Evolutionary conservation across 768 basidiomycete genomes (phyloP), one percentile per base, ranked within the genome.

Genomic region (Suillus plorans): DNA sequence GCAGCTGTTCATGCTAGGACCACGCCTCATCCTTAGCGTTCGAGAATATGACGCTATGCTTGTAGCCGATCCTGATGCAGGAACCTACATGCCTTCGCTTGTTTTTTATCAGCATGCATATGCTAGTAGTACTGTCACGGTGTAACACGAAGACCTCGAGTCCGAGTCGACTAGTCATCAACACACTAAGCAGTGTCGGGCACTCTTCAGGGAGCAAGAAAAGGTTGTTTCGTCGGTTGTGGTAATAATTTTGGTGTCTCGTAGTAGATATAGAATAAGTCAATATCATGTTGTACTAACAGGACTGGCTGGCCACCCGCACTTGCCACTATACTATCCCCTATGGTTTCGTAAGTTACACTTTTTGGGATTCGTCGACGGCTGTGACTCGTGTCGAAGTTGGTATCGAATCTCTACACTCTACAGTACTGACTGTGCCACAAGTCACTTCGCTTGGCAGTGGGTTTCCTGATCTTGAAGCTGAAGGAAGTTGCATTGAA

Each of bases 1-100:
- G 5, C 57, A 58, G 22, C 39, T 58, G 57, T 58, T 58, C 3
- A 8, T 58, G 14, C 37, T 58, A 16, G 57, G 57, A 41, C 57
- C 57, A 18, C 57, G 57, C 57, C 57, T 58, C 16, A 58, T 58
- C 37, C 37, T 58, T 12, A 25, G 57, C 57, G 16, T 58, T 25
- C 57, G 57, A 58, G 37, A 41, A 58, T 22, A 25, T 18, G 5
- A 10, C 22, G 57, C 37, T 3, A 18, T 41, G 22, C 22, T 39
- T 16, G 22, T 25, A 16, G 57, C 14, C 14, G 37, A 58, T 4
- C 18, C 13, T 9, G 16, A 39, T 22, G 9, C 22, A 25, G 57
- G 37, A 41, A 58, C 37, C 16, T 22, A 16, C 37, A 25, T 28
- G 57, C 6, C 57, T 41, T 16, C 57, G 9, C 16, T 58, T 58